Evolutionary conservation across 805 yeast species (phyloP), one percentile per base, ranked within the genome.

Genomic region (Scheffersomyces amazonensis): DNA sequence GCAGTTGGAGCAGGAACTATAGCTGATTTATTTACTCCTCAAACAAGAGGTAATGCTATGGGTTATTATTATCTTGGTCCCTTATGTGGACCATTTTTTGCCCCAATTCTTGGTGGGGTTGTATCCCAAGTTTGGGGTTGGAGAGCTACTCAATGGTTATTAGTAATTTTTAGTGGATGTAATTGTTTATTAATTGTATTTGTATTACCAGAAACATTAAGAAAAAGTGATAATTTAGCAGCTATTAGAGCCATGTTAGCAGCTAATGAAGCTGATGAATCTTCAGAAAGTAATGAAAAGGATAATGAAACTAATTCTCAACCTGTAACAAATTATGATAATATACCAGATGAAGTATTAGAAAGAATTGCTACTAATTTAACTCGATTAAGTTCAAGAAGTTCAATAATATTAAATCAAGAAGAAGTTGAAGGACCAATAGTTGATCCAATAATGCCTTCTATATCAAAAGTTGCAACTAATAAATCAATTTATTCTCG

Each of bases 1-100:
- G 77, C 90, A 15, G 87, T 87, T 20, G 96, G 96, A 3, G 96
- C 96, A 0, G 96, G 95, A 2, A 85, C 95, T 1, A 81, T 87
- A 15, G 75, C 86, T 16, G 96, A 88, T 53, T 54, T 88, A 24
- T 88, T 67, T 54, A 64, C 73, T 3, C 80, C 82, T 6, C 75
- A 78, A 23, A 76, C 81, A 48, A 71, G 96, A 52, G 96, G 96
- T 2, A 58, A 72, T 5, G 90, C 90, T 3, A 75, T 87, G 79
- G 95, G 96, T 0, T 66, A 78, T 34, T 87, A 76, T 50, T 88
- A 87, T 54, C 60, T 88, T 34, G 96, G 96, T 0, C 85, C 91
- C 0, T 77, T 88, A 31, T 71, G 81, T 48, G 95, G 93, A 0
- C 96, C 95, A 0, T 68, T 88, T 35, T 46, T 85, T 3, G 80